Conservation (phyloP, 257 asterid genomes). For the Verbena officinalis region DNA sequence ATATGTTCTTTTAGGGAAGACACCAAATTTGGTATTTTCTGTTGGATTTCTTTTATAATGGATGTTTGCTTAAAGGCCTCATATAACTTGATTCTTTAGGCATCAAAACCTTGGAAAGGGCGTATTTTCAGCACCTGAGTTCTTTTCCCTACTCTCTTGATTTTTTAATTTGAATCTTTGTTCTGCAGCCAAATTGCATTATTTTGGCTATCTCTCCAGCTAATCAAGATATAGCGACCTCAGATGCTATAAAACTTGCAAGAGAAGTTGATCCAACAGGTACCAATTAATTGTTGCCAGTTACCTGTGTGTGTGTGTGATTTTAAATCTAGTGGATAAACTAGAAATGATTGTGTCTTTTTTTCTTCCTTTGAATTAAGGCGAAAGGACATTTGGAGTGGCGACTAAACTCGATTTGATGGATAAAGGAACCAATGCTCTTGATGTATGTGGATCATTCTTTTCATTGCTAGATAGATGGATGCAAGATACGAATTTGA, state of each 20-base stretch:
- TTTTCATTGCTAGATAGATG: constrained; percentile 12
- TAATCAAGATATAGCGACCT: constrained; percentile 97
- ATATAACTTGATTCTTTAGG: constrained; percentile 8
- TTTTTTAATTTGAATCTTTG: constrained; percentile 6
- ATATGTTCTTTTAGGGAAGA: not conserved
- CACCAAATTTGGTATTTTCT: not conserved
- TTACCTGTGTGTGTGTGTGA: constrained; percentile 14
- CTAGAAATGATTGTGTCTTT: constrained; percentile 10
- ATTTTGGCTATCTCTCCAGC: constrained; percentile 99
- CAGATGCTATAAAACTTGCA: constrained; percentile 98
- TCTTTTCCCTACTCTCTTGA: constrained; percentile 1
- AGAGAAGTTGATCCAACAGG: constrained; percentile 97
- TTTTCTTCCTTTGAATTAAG: constrained; percentile 35
- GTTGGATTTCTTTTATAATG: not conserved
- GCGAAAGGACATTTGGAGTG: constrained; percentile 97
- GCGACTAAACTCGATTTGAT: constrained; percentile 93
- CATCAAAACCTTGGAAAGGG: constrained; percentile 16
- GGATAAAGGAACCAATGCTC: constrained; percentile 96
- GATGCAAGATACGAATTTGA: constrained; percentile 11
- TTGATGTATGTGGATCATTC: constrained; percentile 69
- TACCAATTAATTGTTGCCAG: constrained; percentile 29
- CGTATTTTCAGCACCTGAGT: constrained; percentile 9
- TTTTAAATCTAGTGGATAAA: not conserved
- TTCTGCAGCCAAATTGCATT: constrained; percentile 84
- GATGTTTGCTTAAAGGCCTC: constrained; percentile 4